phyloP scores from a whole-genome alignment of 208 protist species.

The Endotrypanum monterogeii region DNA sequence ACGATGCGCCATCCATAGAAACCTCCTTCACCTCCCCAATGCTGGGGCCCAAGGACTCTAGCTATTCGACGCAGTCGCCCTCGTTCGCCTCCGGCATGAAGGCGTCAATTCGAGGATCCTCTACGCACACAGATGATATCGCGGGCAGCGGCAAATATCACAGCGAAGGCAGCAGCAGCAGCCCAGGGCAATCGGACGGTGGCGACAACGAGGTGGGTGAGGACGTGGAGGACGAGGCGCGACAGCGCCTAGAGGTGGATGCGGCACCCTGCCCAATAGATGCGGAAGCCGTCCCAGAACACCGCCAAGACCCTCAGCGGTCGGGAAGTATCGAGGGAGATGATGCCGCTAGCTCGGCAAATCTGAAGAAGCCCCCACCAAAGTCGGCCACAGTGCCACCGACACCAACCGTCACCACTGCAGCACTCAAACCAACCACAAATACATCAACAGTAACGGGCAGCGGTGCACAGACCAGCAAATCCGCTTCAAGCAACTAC shows the following conservation, averaged over 20 bases:
- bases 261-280: constrained; percentile 14
- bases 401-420: constrained; percentile 26
- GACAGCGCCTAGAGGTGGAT: constrained; percentile 9
- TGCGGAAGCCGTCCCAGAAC: constrained; percentile 19
- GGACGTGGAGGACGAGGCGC: constrained; percentile 26
- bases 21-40: constrained; percentile 17
- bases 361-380: constrained; percentile 6
- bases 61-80: constrained; percentile 22
- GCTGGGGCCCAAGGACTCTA: constrained; percentile 21
- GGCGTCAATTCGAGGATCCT: constrained; percentile 11
- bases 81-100: constrained; percentile 25
- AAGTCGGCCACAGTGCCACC: constrained; percentile 7
- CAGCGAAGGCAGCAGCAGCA: constrained; percentile 33
- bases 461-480: constrained; percentile 9
- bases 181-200: constrained; percentile 28
- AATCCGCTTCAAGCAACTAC: constrained; percentile 30
- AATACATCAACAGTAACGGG: constrained; percentile 23
- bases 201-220: constrained; percentile 27
- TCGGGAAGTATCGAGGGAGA: constrained; percentile 16
- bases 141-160: constrained; percentile 10
- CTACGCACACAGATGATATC: constrained; percentile 4
- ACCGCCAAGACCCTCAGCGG: constrained; percentile 4
- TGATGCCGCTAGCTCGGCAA: constrained; percentile 1
- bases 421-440: constrained; percentile 17
- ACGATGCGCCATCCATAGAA: constrained; percentile 1